Evolutionary conservation across 495 filamentous ascomycete species (phyloP), one percentile per base, ranked within the genome.

Genomic region (Hyaloscypha finlandica): DNA sequence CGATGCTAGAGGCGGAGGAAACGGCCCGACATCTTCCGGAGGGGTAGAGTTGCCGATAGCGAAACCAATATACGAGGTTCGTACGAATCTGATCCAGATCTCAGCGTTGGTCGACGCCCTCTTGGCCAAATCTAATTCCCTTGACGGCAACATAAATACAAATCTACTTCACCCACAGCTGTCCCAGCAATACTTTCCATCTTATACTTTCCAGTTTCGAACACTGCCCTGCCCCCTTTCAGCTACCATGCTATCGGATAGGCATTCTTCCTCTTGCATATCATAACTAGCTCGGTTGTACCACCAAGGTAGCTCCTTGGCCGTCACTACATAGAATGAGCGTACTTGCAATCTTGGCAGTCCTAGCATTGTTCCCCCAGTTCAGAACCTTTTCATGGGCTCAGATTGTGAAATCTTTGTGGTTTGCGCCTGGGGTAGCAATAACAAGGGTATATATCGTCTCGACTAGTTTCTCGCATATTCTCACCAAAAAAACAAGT

Each of bases 371-470:
- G 9, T 16, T 14, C 16, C 1, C 6, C 35, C 35, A 37, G 35
- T 48, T 48, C 16, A 19, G 9, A 4, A 48, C 16, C 42, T 48
- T 22, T 48, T 19, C 37, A 61, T 25, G 45, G 48, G 59, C 31
- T 48, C 22, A 35, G 22, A 29, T 61, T 29, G 16, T 48, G 8
- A 19, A 48, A 4, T 30, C 30, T 20, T 53, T 61, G 2, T 66
- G 56, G 42, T 61, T 66, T 39, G 37, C 45, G 4, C 64, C 64
- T 1, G 48, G 48, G 3, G 64, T 37, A 25, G 20, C 64, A 20
- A 61, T 66, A 29, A 66, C 64, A 29, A 66, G 39, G 39, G 64
- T 66, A 22, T 37, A 57, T 55, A 19, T 31, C 12, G 2, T 33
- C 16, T 25, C 20, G 12, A 3, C 5, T 2, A 3, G 19, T 22